Evolutionary conservation across 2,329 filamentous ascomycete species (phyloP).

Genomic region (Colletotrichum theobromicola): DNA sequence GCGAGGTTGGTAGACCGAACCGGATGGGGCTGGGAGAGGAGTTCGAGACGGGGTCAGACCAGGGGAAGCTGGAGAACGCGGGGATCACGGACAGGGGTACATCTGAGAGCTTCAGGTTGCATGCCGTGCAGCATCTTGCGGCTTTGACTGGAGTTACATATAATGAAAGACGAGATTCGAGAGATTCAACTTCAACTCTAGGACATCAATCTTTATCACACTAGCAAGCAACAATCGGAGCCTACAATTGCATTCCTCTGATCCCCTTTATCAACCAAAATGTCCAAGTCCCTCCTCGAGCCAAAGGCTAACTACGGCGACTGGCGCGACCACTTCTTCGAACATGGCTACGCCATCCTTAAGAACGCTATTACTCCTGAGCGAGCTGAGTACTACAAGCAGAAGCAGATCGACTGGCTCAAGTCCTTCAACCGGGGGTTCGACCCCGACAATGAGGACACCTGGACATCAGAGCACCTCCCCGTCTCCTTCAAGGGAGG

Average conservation of each 20-base stretch:
- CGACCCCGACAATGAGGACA: conserved; percentile 39
- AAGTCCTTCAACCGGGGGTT: conserved; percentile 45
- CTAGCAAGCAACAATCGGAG: background rate
- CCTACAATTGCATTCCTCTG: background rate
- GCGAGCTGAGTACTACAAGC: conserved; percentile 41
- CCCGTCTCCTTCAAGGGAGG: conserved; percentile 47
- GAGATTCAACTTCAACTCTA: background rate
- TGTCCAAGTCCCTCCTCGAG: background rate
- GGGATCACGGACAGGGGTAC: background rate
- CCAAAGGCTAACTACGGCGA: conserved; percentile 2
- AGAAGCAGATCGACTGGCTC: conserved; percentile 47
- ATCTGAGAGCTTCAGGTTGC: background rate
- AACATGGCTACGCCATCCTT: conserved; percentile 45
- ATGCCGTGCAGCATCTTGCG: background rate
- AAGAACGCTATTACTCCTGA: conserved; percentile 42
- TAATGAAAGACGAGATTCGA: background rate
- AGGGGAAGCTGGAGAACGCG: background rate
- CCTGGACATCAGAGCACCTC: conserved; percentile 48
- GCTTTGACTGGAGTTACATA: background rate
- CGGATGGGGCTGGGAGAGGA: background rate
- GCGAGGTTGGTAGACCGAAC: background rate
- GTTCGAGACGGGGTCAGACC: background rate
- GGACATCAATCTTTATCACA: background rate
- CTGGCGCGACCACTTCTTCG: conserved; percentile 48
- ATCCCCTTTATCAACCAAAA: background rate